These are phyloP conservation scores for Candida pini DNA, from an alignment of 805 yeast species.

Conservation along the genomic window DNA sequence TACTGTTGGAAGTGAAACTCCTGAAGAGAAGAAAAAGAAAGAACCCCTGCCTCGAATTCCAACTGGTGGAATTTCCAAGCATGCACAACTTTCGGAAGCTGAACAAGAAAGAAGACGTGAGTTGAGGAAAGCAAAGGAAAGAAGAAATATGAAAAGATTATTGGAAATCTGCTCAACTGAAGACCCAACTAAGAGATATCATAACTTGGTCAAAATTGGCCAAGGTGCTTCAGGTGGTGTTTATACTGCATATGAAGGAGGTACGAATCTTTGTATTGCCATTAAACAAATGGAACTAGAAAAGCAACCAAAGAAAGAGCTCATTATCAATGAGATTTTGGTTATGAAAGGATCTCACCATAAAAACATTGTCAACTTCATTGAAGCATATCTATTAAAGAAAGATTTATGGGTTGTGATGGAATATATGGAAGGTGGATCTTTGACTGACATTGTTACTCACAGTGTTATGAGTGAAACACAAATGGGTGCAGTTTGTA, in stretches of 20 bases:
- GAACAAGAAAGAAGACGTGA: slow-evolving; percentile 67
- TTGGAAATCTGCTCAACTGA: slow-evolving; percentile 75
- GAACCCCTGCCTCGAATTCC: slow-evolving; percentile 31
- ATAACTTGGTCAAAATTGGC: slow-evolving; percentile 76
- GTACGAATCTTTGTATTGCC: slow-evolving; percentile 65
- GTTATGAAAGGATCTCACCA: slow-evolving; percentile 94
- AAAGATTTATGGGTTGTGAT: slow-evolving; percentile 93
- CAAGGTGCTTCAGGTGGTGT: slow-evolving; percentile 99
- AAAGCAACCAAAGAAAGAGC: slow-evolving; percentile 91
- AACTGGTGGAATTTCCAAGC: slow-evolving; percentile 17
- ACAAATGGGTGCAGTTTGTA: slow-evolving; percentile 91
- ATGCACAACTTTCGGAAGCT: slow-evolving; percentile 47
- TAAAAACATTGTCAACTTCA: slow-evolving; percentile 87
- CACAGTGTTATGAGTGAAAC: slow-evolving; percentile 84
- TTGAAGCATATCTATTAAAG: slow-evolving; percentile 73
- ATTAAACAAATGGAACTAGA: slow-evolving; percentile 94
- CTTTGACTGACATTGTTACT: slow-evolving; percentile 91
- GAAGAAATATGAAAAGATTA: slow-evolving; percentile 64
- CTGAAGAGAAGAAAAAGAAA: too few relatives aligned
- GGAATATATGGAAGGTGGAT: slow-evolving; percentile 99
- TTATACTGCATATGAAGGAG: slow-evolving; percentile 71
- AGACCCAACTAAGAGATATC: slow-evolving; percentile 71
- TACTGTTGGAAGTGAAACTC: neutral
- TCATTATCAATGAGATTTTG: slow-evolving; percentile 88
- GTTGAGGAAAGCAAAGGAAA: slow-evolving; percentile 66